Evolutionary conservation across 345 rosid species (phyloP).

Genomic region (Pistacia atlantica): DNA sequence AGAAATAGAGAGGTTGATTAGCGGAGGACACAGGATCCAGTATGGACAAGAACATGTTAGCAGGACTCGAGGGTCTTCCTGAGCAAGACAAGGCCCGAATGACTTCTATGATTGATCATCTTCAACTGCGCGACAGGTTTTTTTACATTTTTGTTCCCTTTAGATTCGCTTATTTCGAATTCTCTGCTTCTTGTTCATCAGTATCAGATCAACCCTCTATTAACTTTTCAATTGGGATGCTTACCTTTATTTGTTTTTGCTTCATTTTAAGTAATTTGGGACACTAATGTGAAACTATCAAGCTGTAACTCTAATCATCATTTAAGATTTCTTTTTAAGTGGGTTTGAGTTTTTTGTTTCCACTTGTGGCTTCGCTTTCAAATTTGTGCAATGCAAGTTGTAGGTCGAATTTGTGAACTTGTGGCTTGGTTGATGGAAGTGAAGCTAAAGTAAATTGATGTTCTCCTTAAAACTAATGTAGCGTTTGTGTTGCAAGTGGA

Average conservation of each 20-base stretch:
- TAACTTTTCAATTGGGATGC: neutral
- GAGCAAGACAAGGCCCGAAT: conserved; percentile 75
- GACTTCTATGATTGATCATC: conserved; percentile 86
- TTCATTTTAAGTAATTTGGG: too few relatives aligned
- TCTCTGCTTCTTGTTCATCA: neutral
- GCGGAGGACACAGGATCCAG: neutral
- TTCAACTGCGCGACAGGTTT: conserved; percentile 88
- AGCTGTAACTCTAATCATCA: neutral
- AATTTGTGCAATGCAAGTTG: conserved; percentile 8
- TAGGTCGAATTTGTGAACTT: neutral
- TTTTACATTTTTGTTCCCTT: neutral
- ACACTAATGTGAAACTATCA: too few relatives aligned
- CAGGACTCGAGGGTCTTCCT: conserved; percentile 76
- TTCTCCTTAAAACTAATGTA: conserved; percentile 72
- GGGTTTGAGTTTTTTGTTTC: neutral
- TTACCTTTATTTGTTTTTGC: neutral
- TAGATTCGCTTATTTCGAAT: neutral
- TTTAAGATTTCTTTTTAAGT: neutral
- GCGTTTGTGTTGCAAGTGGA: conserved; percentile 56
- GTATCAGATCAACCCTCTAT: neutral
- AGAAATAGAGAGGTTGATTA: neutral
- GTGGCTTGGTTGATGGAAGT: conserved; percentile 31
- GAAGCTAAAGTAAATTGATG: conserved; percentile 47
- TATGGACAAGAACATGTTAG: conserved; percentile 87
- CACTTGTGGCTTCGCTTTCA: conserved; percentile 22